Evolutionary conservation across 2,329 filamentous ascomycete species (phyloP).

Genomic region (Cladosporium sp.): DNA sequence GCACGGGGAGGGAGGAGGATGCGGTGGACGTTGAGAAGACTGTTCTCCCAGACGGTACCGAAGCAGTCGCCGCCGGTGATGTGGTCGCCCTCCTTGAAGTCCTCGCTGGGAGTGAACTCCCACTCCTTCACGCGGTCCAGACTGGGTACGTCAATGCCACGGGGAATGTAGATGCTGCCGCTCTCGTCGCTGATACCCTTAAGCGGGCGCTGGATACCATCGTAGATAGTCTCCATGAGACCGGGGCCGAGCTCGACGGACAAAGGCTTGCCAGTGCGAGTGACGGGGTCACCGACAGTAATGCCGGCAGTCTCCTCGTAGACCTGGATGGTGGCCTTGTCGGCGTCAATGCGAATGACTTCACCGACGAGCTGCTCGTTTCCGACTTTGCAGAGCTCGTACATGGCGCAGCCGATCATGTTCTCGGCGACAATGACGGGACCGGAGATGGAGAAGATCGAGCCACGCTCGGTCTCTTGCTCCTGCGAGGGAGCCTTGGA

Average conservation of each 20-base stretch:
- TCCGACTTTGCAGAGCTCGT: slow-evolving; percentile 94
- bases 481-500: slow-evolving; percentile 45
- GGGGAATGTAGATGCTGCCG: slow-evolving; percentile 94
- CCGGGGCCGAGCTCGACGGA: slow-evolving; percentile 97
- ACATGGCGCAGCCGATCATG: slow-evolving; percentile 99
- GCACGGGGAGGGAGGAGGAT: slow-evolving; percentile 89
- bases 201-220: slow-evolving; percentile 96
- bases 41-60: slow-evolving; percentile 95
- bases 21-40: slow-evolving; percentile 88
- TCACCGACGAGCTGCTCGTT: slow-evolving; percentile 91
- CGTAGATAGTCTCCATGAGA: slow-evolving; percentile 98
- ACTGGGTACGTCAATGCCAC: slow-evolving; percentile 83
- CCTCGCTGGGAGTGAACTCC: slow-evolving; percentile 79
- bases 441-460: slow-evolving; percentile 73
- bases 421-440: slow-evolving; percentile 97
- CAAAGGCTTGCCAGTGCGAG: slow-evolving; percentile 88
- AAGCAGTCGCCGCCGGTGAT: slow-evolving; percentile 96
- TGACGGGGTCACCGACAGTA: slow-evolving; percentile 90
- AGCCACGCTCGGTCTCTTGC: slow-evolving; percentile 61
- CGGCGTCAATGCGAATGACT: slow-evolving; percentile 94
- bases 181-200: slow-evolving; percentile 76
- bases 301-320: slow-evolving; percentile 99
- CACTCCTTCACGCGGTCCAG: slow-evolving; percentile 92
- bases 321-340: slow-evolving; percentile 96
- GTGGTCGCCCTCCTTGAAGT: slow-evolving; percentile 92